A percentile compares a stretch with the other conserved stretches of the same genome.
Evolutionary conservation across 2,329 filamentous ascomycete species (phyloP).

Genomic region (Seiridium unicorne): DNA sequence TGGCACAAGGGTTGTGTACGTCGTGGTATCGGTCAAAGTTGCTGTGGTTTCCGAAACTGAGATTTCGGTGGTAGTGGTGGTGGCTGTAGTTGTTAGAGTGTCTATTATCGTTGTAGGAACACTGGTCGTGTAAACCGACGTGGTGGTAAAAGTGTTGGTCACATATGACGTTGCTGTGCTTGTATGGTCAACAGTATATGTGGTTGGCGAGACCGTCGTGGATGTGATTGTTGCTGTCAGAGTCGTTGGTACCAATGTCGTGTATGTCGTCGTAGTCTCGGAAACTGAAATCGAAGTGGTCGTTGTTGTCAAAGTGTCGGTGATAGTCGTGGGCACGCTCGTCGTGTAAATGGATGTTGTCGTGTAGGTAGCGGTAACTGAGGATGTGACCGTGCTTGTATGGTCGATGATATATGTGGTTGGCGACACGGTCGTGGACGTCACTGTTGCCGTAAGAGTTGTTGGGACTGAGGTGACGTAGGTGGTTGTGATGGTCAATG

Average conservation of each 20-base stretch:
- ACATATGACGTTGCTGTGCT: not conserved
- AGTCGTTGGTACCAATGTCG: conserved; percentile 5
- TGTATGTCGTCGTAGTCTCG: conserved; percentile 6
- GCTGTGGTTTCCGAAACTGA: conserved; percentile 6
- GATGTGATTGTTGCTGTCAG: conserved; percentile 3
- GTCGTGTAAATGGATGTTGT: conserved; percentile 18
- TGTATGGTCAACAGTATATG: not conserved
- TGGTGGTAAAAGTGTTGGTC: not conserved
- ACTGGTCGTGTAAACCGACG: conserved; percentile 19
- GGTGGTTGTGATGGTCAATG: conserved; percentile 8
- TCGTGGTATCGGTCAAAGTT: conserved; percentile 9
- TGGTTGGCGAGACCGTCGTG: not conserved
- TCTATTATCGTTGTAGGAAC: conserved; percentile 11
- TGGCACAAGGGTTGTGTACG: conserved; percentile 4
- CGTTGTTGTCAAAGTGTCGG: conserved; percentile 13
- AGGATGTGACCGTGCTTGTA: not conserved
- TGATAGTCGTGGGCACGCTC: conserved; percentile 17
- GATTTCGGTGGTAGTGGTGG: not conserved
- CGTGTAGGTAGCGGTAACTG: not conserved
- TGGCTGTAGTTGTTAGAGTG: not conserved
- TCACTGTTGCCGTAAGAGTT: not conserved
- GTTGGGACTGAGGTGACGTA: conserved; percentile 3
- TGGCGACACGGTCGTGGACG: not conserved
- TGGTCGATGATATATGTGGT: not conserved
- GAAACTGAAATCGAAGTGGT: not conserved